A percentile compares a stretch with the other conserved stretches of the same genome.
Conservation (phyloP, 768 basidiomycete genomes). For the Psilocybe azurescens region DNA sequence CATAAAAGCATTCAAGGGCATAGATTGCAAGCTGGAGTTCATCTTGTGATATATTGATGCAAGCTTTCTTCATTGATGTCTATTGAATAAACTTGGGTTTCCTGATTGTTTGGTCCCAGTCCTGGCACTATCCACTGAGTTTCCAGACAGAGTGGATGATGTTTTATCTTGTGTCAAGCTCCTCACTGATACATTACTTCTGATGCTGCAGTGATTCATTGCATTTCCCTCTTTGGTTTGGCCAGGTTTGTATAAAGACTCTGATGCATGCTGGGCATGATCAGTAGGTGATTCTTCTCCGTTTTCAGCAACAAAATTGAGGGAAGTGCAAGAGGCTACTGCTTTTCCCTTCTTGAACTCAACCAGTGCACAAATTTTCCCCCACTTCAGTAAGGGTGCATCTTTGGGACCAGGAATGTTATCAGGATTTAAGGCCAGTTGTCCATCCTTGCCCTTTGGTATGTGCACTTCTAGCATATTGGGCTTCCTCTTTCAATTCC, state of each 20-base stretch:
- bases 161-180: too few relatives aligned
- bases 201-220: too few relatives aligned
- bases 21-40: slow-evolving; percentile 19
- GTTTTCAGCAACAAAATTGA: too few relatives aligned
- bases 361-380: background rate
- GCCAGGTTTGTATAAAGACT: too few relatives aligned
- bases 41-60: background rate
- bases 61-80: background rate
- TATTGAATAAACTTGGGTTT: background rate
- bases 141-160: too few relatives aligned
- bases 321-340: background rate
- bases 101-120: background rate
- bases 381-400: background rate
- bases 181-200: too few relatives aligned
- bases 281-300: too few relatives aligned
- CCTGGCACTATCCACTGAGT: background rate
- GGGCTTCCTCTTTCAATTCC: background rate
- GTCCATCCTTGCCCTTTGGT: background rate
- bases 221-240: too few relatives aligned
- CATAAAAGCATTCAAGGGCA: slow-evolving; percentile 20
- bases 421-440: background rate
- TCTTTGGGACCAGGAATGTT: too few relatives aligned
- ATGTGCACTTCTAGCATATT: background rate
- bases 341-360: background rate
- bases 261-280: too few relatives aligned